These are phyloP conservation scores for Leptosphaerulina australis DNA, from an alignment of 2,329 filamentous ascomycete species.

Conservation along the genomic window DNA sequence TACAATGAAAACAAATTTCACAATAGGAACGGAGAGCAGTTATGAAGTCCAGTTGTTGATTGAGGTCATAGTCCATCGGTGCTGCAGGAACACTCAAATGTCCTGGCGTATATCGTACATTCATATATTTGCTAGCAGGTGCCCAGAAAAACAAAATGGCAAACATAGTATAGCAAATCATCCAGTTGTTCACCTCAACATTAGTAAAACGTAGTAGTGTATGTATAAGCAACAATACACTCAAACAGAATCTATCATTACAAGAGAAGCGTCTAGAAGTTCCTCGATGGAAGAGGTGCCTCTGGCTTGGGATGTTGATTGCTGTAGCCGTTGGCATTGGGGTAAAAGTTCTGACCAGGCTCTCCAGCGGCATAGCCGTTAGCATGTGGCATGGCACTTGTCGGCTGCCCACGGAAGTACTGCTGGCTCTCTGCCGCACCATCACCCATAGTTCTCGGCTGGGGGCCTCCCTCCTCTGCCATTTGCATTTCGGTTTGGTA, in stretches of 20 bases:
- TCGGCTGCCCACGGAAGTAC: constrained; percentile 33
- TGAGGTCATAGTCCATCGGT: too few relatives aligned
- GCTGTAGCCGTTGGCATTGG: constrained; percentile 26
- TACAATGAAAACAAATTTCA: too few relatives aligned
- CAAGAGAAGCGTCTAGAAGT: constrained; percentile 32
- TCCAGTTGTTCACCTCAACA: too few relatives aligned
- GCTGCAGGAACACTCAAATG: too few relatives aligned
- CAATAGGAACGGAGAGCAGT: too few relatives aligned
- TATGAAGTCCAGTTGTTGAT: too few relatives aligned
- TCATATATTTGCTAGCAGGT: too few relatives aligned
- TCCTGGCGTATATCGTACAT: too few relatives aligned
- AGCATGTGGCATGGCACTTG: constrained; percentile 17
- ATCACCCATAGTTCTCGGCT: constrained; percentile 25
- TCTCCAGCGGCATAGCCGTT: constrained; percentile 26
- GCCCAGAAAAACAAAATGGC: too few relatives aligned
- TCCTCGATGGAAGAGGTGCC: constrained; percentile 33
- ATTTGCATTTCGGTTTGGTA: constrained; percentile 46
- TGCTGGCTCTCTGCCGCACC: constrained; percentile 34
- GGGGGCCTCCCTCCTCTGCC: constrained; percentile 27
- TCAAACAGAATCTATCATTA: constrained; percentile 12
- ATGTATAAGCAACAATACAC: constrained; percentile 11
- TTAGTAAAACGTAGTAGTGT: constrained; percentile 4
- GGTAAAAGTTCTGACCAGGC: constrained; percentile 24
- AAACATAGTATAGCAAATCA: too few relatives aligned
- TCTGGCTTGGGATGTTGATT: constrained; percentile 30